phyloP scores from a whole-genome alignment of 2,329 filamentous ascomycete species.

The Epichloe sibirici region DNA sequence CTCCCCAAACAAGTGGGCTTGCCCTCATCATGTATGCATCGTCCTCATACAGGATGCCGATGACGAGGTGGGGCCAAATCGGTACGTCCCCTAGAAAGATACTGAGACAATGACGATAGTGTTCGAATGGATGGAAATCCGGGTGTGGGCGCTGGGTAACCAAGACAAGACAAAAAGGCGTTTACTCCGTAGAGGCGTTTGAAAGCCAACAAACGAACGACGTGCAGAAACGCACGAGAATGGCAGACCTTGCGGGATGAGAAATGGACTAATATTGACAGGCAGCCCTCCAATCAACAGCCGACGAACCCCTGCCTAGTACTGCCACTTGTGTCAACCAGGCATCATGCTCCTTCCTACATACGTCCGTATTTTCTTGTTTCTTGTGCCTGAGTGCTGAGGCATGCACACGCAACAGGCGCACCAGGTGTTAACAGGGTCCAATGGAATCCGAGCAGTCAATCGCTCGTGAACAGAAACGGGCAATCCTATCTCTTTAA shows the following conservation, averaged over 20 bases:
- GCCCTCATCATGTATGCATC: neutral
- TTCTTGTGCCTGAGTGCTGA: too few relatives aligned
- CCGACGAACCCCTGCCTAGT: too few relatives aligned
- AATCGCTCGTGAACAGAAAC: too few relatives aligned
- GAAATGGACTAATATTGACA: neutral
- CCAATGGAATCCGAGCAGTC: too few relatives aligned
- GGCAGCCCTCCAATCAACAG: neutral
- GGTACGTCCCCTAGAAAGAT: neutral
- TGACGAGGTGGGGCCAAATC: neutral
- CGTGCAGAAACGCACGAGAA: neutral
- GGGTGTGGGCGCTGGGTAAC: neutral
- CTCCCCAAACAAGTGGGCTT: neutral
- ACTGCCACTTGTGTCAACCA: too few relatives aligned
- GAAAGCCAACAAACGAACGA: neutral
- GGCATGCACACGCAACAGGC: too few relatives aligned
- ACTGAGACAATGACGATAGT: neutral
- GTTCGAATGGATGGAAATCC: neutral
- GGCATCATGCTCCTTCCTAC: too few relatives aligned
- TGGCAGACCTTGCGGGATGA: neutral
- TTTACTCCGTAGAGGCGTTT: neutral
- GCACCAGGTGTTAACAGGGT: too few relatives aligned
- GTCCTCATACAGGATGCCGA: constrained; percentile 1
- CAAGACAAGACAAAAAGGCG: neutral
- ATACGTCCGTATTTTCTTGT: too few relatives aligned
- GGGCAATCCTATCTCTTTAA: too few relatives aligned